phyloP scores from a whole-genome alignment of 208 protist genomes.

The Crithidia mellificae region DNA sequence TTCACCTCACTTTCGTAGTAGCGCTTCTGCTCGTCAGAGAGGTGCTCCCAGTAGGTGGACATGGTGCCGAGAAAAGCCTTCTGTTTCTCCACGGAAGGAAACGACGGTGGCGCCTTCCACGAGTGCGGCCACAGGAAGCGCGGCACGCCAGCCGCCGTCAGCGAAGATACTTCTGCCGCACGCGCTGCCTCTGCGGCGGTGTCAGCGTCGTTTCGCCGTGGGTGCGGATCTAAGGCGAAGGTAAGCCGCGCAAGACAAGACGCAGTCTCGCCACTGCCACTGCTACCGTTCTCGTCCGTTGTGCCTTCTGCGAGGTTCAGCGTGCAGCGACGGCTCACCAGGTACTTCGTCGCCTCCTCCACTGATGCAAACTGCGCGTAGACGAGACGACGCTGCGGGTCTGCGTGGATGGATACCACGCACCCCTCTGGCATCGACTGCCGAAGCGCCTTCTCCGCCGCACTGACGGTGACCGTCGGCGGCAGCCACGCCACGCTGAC shows the following conservation, averaged over 20 bases:
- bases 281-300: conserved; percentile 39
- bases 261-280: background rate
- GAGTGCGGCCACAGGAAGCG: conserved; percentile 40
- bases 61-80: conserved; percentile 59
- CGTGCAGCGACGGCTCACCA: conserved; percentile 46
- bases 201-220: conserved; percentile 13
- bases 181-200: conserved; percentile 16
- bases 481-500: conserved; percentile 43
- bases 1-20: conserved; percentile 82
- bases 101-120: conserved; percentile 56
- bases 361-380: conserved; percentile 52
- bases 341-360: conserved; percentile 50
- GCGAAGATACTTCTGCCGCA: conserved; percentile 5
- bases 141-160: conserved; percentile 23
- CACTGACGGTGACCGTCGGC: conserved; percentile 15
- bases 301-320: background rate
- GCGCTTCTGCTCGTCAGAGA: conserved; percentile 66
- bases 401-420: background rate
- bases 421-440: conserved; percentile 10
- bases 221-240: conserved; percentile 23
- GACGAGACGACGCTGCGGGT: conserved; percentile 8
- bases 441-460: conserved; percentile 31
- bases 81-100: conserved; percentile 48
- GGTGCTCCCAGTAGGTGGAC: conserved; percentile 66
- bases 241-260: conserved; percentile 18